These are phyloP conservation scores for Colletotrichum sp. DNA, from an alignment of 2,329 filamentous ascomycete species.

Conservation along the genomic window DNA sequence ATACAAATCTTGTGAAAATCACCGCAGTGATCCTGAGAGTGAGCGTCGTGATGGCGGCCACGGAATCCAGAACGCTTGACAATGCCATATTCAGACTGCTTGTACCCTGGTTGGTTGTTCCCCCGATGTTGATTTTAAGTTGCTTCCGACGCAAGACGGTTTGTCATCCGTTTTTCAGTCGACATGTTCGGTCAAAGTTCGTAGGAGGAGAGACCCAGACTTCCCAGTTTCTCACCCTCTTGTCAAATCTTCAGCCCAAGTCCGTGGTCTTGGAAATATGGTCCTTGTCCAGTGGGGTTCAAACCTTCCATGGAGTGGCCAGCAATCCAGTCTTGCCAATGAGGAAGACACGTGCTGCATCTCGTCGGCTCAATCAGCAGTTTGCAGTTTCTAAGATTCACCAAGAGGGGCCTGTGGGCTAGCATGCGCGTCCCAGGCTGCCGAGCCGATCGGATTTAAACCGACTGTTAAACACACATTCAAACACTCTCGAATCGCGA, in stretches of 20 bases:
- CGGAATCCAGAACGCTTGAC: neutral
- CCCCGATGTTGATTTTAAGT: neutral
- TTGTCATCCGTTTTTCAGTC: neutral
- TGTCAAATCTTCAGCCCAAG: neutral
- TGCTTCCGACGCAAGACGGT: neutral
- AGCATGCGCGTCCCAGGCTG: neutral
- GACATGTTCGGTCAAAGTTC: neutral
- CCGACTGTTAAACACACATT: neutral
- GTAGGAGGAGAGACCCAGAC: neutral
- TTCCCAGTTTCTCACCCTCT: neutral
- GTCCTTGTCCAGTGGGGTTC: neutral
- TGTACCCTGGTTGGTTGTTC: neutral
- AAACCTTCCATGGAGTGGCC: neutral
- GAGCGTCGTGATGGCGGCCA: neutral
- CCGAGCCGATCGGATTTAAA: neutral
- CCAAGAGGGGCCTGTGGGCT: neutral
- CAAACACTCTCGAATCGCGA: neutral
- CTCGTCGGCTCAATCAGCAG: neutral
- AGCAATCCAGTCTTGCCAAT: neutral
- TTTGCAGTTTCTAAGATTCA: neutral
- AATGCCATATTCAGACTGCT: neutral
- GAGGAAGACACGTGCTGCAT: neutral
- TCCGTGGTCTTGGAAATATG: neutral
- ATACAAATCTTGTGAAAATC: constrained; percentile 4
- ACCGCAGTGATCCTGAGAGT: neutral